These are phyloP conservation scores for Pezicula neosporulosa DNA, from an alignment of 2,329 filamentous ascomycete species.

Conservation along the genomic window DNA sequence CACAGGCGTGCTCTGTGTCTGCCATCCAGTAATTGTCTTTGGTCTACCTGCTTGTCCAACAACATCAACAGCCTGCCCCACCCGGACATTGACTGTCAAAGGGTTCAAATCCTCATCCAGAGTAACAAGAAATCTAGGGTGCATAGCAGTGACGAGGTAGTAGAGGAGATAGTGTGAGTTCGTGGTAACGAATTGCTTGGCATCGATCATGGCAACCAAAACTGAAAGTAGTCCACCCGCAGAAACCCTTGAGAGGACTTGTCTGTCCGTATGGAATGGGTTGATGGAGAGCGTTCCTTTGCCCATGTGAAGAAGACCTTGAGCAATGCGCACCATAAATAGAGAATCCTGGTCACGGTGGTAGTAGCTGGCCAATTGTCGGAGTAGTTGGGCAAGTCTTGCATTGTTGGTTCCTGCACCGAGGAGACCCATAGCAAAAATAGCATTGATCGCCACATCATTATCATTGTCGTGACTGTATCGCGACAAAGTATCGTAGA, in stretches of 20 bases:
- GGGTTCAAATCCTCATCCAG: conserved; percentile 93
- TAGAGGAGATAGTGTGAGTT: conserved; percentile 89
- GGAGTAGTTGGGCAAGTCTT: conserved; percentile 85
- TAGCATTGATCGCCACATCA: conserved; percentile 96
- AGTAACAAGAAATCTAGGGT: conserved; percentile 93
- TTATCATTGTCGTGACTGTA: conserved; percentile 99
- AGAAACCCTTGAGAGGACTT: conserved; percentile 88
- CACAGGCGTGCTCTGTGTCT: conserved; percentile 98
- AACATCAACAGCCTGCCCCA: conserved; percentile 96
- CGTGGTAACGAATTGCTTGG: conserved; percentile 74
- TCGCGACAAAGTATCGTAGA: conserved; percentile 94
- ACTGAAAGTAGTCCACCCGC: conserved; percentile 87
- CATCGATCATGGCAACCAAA: conserved; percentile 89
- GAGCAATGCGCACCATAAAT: conserved; percentile 98
- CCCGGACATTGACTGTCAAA: conserved; percentile 90
- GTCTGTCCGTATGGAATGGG: conserved; percentile 98
- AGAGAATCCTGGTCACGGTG: conserved; percentile 93
- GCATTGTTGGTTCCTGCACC: conserved; percentile 98
- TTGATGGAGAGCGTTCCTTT: conserved; percentile 95
- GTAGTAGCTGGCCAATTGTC: conserved; percentile 97
- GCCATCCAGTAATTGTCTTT: conserved; percentile 99
- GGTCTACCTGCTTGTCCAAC: conserved; percentile 95
- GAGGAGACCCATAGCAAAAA: conserved; percentile 97
- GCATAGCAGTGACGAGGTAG: conserved; percentile 95
- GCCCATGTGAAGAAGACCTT: conserved; percentile 97